Base-by-base conservation (phyloP, 2,329 filamentous ascomycete species). In the Truncatella angustata region DNA sequence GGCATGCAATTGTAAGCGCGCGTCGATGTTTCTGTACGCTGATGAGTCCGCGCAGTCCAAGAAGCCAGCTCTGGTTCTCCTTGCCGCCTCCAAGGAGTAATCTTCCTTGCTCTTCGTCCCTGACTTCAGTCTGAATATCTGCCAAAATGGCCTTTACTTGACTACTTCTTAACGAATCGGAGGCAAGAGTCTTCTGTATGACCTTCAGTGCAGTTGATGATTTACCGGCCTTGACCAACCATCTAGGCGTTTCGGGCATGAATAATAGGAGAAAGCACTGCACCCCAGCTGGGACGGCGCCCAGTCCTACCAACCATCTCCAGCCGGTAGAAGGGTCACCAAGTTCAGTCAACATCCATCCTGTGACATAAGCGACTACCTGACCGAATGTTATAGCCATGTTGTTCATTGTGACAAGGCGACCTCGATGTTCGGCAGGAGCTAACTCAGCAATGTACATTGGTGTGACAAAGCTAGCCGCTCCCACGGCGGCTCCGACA, bases 261-360 rank as follows among this genome's bases (percentile, higher is more conserved):
- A 84, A 75, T 2, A 84, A 60, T 54, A 97, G 72, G 50, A 95
- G 72, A 0, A 77, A 66, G 4, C 83, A 80, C 66, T 97, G 93
- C 3, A 91, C 51, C 0, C 81, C 67, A 0, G 91, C 92, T 0
- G 93, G 93, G 23, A 87, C 56, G 7, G 88, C 88, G 1, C 92
- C 93, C 0, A 97, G 70, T 0, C 92, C 92, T 0, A 97, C 91
- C 82, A 96, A 92, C 86, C 89, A 95, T 46, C 91, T 78, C 92
- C 93, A 97, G 1, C 88, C 90, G 11, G 78, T 80, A 32, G 63
- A 65, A 20, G 66, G 60, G 52, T 72, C 67, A 0, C 75, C 80
- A 53, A 75, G 74, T 51, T 80, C 77, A 5, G 84, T 79, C 43
- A 96, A 86, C 0, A 78, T 68, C 87, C 89, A 96, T 1, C 93